phyloP scores from a whole-genome alignment of 2,329 filamentous ascomycete genomes.

The Stylonectria norvegica region DNA sequence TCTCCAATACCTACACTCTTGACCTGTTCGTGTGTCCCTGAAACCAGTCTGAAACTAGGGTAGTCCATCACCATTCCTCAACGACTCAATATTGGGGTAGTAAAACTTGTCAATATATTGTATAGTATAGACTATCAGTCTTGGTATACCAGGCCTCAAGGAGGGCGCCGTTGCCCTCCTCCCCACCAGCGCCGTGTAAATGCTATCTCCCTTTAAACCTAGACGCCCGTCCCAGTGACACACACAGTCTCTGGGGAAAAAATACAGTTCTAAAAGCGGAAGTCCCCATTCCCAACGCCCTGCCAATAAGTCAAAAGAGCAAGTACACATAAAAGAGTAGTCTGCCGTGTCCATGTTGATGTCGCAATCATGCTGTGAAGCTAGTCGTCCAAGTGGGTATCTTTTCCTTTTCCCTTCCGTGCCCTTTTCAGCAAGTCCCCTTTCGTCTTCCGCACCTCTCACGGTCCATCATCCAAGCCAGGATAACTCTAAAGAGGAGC shows the following conservation, averaged over 20 bases:
- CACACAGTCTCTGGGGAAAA: background rate
- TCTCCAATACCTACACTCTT: too few species aligned
- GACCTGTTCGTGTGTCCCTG: too few species aligned
- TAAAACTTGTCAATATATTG: too few species aligned
- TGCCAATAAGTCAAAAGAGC: background rate
- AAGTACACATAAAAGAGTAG: background rate
- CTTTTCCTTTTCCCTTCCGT: background rate
- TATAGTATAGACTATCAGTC: too few species aligned
- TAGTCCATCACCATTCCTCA: too few species aligned
- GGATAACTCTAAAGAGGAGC: constrained; percentile 9
- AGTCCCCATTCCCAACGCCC: background rate
- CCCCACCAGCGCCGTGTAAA: constrained; percentile 1
- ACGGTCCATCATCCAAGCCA: background rate
- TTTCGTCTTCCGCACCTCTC: background rate
- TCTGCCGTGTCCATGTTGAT: background rate
- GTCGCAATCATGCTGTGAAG: background rate
- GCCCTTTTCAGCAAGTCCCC: background rate
- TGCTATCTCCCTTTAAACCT: constrained; percentile 1
- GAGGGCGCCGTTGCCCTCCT: background rate
- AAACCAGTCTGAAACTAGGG: too few species aligned
- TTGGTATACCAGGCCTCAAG: too few species aligned
- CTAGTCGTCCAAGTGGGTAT: background rate
- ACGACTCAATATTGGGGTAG: too few species aligned
- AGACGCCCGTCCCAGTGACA: background rate
- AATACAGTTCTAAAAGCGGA: background rate